These are phyloP conservation scores for Suhomyces guaymorum DNA, from an alignment of 1,139 yeast genomes.

Conservation along the genomic window DNA sequence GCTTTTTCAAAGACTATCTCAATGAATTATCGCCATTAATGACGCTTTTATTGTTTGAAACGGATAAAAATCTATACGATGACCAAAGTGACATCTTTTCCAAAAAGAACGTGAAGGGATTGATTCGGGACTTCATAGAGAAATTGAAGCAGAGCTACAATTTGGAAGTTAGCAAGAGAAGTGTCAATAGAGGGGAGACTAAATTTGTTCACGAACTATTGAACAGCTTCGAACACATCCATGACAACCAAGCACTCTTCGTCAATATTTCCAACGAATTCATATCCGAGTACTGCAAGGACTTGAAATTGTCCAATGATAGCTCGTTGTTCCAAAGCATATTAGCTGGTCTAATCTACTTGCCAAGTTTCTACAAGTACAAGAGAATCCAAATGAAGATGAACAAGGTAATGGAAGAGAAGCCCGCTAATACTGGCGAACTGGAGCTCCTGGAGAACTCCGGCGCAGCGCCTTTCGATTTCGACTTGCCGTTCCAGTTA, in stretches of 20 bases:
- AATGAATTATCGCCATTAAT: slow-evolving; percentile 56
- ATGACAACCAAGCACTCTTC: slow-evolving; percentile 33
- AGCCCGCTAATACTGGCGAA: slow-evolving; percentile 2
- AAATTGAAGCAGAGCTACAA: slow-evolving; percentile 30
- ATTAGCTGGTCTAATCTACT: slow-evolving; percentile 68
- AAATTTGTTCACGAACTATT: slow-evolving; percentile 45
- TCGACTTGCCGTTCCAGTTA: slow-evolving; percentile 46
- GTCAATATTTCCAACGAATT: slow-evolving; percentile 50
- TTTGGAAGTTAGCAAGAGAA: slow-evolving; percentile 19
- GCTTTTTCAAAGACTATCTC: slow-evolving; percentile 39
- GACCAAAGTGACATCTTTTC: slow-evolving; percentile 13
- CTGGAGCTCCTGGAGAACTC: slow-evolving; percentile 1
- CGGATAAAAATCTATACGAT: slow-evolving; percentile 14
- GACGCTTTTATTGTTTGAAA: slow-evolving; percentile 45
- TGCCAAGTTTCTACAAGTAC: slow-evolving; percentile 73
- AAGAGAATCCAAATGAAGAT: slow-evolving; percentile 48
- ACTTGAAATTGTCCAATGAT: slow-evolving; percentile 63
- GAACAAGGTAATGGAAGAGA: slow-evolving; percentile 12
- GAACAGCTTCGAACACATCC: slow-evolving; percentile 41
- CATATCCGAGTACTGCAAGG: slow-evolving; percentile 65
- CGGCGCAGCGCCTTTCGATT: slow-evolving; percentile 26
- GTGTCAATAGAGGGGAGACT: slow-evolving; percentile 25
- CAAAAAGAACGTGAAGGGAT: slow-evolving; percentile 21
- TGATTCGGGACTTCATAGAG: slow-evolving; percentile 25
- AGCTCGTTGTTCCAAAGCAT: slow-evolving; percentile 70